phyloP scores from a whole-genome alignment of 768 basidiomycete genomes.

The Chalciporus sphaerocephalus region DNA sequence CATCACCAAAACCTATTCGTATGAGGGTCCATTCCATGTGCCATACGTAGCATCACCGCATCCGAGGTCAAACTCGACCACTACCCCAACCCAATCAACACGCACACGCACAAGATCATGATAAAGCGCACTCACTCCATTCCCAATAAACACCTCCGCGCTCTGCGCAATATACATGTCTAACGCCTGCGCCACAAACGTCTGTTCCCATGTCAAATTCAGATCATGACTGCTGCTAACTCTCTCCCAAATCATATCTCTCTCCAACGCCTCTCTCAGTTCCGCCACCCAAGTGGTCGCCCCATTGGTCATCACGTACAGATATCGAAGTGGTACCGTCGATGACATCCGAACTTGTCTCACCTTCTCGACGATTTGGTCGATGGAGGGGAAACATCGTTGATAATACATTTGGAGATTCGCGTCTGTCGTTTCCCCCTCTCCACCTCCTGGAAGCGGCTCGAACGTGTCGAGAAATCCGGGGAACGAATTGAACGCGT shows the following conservation, averaged over 20 bases:
- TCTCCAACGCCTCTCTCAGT: slow-evolving; percentile 34
- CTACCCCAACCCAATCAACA: slow-evolving; percentile 18
- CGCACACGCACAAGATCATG: not conserved
- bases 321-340: slow-evolving; percentile 26
- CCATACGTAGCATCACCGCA: slow-evolving; percentile 36
- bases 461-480: slow-evolving; percentile 37
- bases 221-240: slow-evolving; percentile 44
- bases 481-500: slow-evolving; percentile 45
- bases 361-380: slow-evolving; percentile 40
- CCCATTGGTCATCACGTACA: slow-evolving; percentile 52
- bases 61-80: slow-evolving; percentile 43
- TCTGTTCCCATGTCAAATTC: slow-evolving; percentile 39
- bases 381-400: slow-evolving; percentile 43
- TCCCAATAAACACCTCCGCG: slow-evolving; percentile 50
- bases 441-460: slow-evolving; percentile 25
- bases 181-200: slow-evolving; percentile 41
- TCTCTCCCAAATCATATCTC: slow-evolving; percentile 35
- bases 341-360: slow-evolving; percentile 28
- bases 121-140: slow-evolving; percentile 40
- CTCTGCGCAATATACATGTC: slow-evolving; percentile 49
- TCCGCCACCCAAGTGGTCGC: slow-evolving; percentile 37
- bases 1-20: slow-evolving; percentile 37
- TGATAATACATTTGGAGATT: slow-evolving; percentile 25
- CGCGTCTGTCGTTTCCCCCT: slow-evolving; percentile 15
- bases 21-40: slow-evolving; percentile 22